These are phyloP conservation scores for Uronychia setigera DNA, from an alignment of 73 alveolate genomes.

Conservation along the genomic window DNA sequence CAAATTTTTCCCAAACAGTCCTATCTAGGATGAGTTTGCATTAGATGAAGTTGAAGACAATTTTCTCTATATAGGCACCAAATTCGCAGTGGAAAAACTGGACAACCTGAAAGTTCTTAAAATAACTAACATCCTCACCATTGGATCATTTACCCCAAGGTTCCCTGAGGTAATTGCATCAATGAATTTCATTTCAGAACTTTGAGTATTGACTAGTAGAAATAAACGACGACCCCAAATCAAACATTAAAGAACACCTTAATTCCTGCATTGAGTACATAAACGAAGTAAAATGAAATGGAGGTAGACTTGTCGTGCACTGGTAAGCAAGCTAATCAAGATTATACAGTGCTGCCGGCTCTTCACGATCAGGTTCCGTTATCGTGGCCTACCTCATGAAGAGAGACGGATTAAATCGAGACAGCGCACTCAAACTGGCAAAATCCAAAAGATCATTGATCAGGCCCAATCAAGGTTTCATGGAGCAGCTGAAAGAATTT, in stretches of 20 bases:
- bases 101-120: background rate
- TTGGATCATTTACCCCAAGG: background rate
- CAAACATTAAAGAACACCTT: background rate
- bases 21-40: background rate
- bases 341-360: constrained; percentile 82
- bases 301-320: background rate
- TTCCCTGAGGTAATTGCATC: background rate
- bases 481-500: constrained; percentile 58
- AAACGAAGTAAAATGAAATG: background rate
- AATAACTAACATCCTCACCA: background rate
- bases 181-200: background rate
- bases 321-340: background rate
- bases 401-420: constrained; percentile 32
- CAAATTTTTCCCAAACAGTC: no score
- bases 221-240: background rate
- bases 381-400: constrained; percentile 73
- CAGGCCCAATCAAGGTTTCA: constrained; percentile 49
- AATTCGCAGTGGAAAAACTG: background rate
- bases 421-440: constrained; percentile 49
- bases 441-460: background rate
- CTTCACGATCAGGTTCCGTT: constrained; percentile 72
- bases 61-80: background rate
- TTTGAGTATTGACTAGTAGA: background rate
- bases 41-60: background rate
- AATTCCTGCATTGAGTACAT: background rate